Evolutionary conservation across 208 protist species (phyloP).

Genomic region (Trypanosoma congolense): DNA sequence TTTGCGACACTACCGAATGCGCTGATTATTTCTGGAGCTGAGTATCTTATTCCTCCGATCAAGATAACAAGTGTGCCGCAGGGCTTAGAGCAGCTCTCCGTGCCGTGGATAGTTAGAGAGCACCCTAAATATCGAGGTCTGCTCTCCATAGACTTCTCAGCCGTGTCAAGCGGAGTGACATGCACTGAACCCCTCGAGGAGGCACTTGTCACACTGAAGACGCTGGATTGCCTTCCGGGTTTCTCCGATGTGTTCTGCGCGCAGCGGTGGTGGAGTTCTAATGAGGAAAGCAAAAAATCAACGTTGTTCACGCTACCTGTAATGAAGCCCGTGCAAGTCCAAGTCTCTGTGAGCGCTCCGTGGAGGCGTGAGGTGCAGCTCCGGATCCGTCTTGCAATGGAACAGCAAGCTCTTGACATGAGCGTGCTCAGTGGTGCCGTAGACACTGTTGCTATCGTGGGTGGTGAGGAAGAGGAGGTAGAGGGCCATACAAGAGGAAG

Average conservation of each 20-base stretch:
- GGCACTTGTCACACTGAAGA: slow-evolving; percentile 38
- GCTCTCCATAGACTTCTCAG: slow-evolving; percentile 56
- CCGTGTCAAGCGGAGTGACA: slow-evolving; percentile 34
- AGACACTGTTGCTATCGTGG: slow-evolving; percentile 37
- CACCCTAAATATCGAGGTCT: slow-evolving; percentile 51
- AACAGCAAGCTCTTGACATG: slow-evolving; percentile 52
- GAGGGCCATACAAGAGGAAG: neutral
- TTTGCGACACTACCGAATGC: slow-evolving; percentile 62
- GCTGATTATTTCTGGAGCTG: slow-evolving; percentile 64
- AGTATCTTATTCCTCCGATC: slow-evolving; percentile 78
- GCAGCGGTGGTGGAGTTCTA: neutral
- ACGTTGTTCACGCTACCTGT: slow-evolving; percentile 43
- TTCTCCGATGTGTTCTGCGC: too few species aligned
- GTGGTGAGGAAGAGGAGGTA: slow-evolving; percentile 20
- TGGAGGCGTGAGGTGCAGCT: slow-evolving; percentile 66
- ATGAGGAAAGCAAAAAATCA: slow-evolving; percentile 1
- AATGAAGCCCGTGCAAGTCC: slow-evolving; percentile 47
- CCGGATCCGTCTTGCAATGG: slow-evolving; percentile 46
- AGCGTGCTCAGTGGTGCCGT: slow-evolving; percentile 65
- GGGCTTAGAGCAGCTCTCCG: slow-evolving; percentile 13
- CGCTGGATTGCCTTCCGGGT: too few species aligned
- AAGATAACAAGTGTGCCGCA: slow-evolving; percentile 60
- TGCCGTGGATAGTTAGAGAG: slow-evolving; percentile 77
- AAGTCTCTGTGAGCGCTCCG: slow-evolving; percentile 39
- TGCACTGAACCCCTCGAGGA: slow-evolving; percentile 78